Base-by-base conservation (phyloP, 352 stramenopile genomes). In the Phytophthora meadii region DNA sequence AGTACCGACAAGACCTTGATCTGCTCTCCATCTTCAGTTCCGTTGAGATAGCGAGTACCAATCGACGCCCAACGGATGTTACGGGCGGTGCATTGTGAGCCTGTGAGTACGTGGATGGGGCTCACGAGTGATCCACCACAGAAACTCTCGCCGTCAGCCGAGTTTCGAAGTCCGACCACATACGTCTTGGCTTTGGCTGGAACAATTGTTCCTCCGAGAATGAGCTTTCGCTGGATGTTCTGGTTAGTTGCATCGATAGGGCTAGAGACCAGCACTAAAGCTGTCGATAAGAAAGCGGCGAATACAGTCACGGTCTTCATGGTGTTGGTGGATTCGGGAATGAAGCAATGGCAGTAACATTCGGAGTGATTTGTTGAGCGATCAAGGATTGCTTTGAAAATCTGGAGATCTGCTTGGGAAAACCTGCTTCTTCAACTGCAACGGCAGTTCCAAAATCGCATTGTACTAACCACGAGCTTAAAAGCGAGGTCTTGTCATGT, bases 1-100 rank as follows among this genome's bases (percentile, higher is more conserved):
- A 62, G 53, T 14, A 53, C 42, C 14, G 41, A n/a, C 28, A 42
- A 6, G 1, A 61, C 54, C 32, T 61, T 61, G 14, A 61, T 44
- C 30, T 46, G 54, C 15, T 62, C 54, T 54, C 54, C 44, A 40
- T 54, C 32, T 28, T 49, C 24, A 11, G 17, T 40, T 25, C 32
- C 44, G 10, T 17, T 54, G 44, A 53, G 14, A 32, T 47, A 39
- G n/a, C 39, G 44, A 11, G 54, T 28, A 8, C 54, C 42, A 47
- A 54, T 54, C 1, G 42, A 54, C 11, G 44, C 54, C 44, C 44
- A 62, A 4, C 44, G 54, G 14, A 62, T 62, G 34, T 62, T 37
- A 11, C 39, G 12, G 12, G 25, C 8, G 6, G 54, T 48, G 22
- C 54, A 54, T 14, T 36, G 42, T 9, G 54, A 54, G 12, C 32